A percentile compares a stretch with the other conserved stretches of the same genome.
Evolutionary conservation across 192 early-diverging fungal genomes (phyloP).

Genomic region (Spinellus fusiger): DNA sequence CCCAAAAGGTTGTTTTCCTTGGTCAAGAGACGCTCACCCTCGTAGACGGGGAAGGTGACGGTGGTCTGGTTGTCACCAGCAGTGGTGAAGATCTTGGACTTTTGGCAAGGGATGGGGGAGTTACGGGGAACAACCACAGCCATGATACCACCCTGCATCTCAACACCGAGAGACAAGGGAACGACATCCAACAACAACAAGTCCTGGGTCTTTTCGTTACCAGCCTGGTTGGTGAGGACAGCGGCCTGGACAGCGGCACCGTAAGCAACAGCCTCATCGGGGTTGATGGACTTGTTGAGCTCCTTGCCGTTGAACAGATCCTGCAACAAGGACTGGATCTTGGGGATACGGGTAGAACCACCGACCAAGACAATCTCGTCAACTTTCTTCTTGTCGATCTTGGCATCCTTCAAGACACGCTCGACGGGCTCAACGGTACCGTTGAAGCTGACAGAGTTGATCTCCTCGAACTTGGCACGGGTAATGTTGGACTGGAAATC

Average conservation of each 20-base stretch:
- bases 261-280: slow-evolving; percentile 97
- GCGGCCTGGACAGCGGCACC: slow-evolving; percentile 98
- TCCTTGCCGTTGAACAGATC: slow-evolving; percentile 99
- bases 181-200: slow-evolving; percentile 80
- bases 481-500: slow-evolving; percentile 73
- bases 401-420: slow-evolving; percentile 73
- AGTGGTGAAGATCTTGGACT: slow-evolving; percentile 79
- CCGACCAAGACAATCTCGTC: slow-evolving; percentile 95
- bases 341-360: slow-evolving; percentile 98
- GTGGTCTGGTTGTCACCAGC: slow-evolving; percentile 78
- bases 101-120: slow-evolving; percentile 76
- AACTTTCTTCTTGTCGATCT: slow-evolving; percentile 66
- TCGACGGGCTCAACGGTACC: slow-evolving; percentile 66
- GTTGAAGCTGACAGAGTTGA: slow-evolving; percentile 60
- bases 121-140: slow-evolving; percentile 79
- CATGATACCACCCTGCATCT: slow-evolving; percentile 83
- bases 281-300: slow-evolving; percentile 98
- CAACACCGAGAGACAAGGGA: slow-evolving; percentile 80
- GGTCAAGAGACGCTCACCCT: slow-evolving; percentile 85
- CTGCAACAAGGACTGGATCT: slow-evolving; percentile 85
- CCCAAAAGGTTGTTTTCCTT: slow-evolving; percentile 90
- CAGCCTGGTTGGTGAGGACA: slow-evolving; percentile 69
- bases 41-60: slow-evolving; percentile 80
- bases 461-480: slow-evolving; percentile 76
- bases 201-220: slow-evolving; percentile 56